Conservation (phyloP, 495 filamentous ascomycete species). For the Penicillium soppii region DNA sequence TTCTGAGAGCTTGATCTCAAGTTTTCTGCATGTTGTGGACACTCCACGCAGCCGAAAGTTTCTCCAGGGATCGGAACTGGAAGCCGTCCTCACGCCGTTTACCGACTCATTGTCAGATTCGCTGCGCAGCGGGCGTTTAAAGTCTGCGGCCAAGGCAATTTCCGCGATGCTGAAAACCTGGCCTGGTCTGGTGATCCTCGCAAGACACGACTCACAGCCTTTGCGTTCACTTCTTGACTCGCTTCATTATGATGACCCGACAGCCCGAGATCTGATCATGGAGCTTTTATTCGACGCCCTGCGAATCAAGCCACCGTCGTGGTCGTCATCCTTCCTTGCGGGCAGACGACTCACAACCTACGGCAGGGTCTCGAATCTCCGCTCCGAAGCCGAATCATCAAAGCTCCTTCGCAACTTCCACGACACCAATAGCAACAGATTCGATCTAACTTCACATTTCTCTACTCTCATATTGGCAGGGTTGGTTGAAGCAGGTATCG, state of each 20-base stretch:
- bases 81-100: conserved; percentile 82
- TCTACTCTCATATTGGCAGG: conserved; percentile 85
- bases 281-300: conserved; percentile 89
- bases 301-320: conserved; percentile 91
- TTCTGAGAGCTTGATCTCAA: conserved; percentile 77
- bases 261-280: conserved; percentile 67
- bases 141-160: conserved; percentile 82
- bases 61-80: conserved; percentile 75
- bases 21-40: conserved; percentile 87
- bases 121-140: conserved; percentile 69
- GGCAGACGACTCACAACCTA: conserved; percentile 92
- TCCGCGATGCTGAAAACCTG: conserved; percentile 89
- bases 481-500: conserved; percentile 77
- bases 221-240: conserved; percentile 79
- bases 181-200: conserved; percentile 80
- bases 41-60: conserved; percentile 76
- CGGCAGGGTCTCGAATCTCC: conserved; percentile 87
- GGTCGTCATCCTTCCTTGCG: conserved; percentile 94
- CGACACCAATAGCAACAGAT: conserved; percentile 66
- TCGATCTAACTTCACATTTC: conserved; percentile 89
- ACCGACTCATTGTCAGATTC: conserved; percentile 75
- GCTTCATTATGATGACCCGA: conserved; percentile 67
- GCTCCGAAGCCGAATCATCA: conserved; percentile 54
- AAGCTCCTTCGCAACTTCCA: conserved; percentile 37
- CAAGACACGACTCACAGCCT: conserved; percentile 79